Evolutionary conservation across 352 stramenopile genomes (phyloP).

Genomic region (Ophiocytium majus): DNA sequence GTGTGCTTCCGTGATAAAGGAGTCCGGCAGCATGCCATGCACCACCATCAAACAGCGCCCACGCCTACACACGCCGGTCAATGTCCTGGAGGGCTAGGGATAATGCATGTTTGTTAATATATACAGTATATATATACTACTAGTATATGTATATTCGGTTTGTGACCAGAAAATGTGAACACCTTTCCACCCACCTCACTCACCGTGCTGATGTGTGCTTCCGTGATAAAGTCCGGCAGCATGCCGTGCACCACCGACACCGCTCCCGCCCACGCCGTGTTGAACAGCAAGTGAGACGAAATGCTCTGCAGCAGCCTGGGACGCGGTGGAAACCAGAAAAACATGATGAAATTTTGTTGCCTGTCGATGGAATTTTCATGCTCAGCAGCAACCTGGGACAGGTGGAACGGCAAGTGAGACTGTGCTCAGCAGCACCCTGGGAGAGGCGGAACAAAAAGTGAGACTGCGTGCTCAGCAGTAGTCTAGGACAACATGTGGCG

Average conservation of each 20-base stretch:
- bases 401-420: too few species aligned
- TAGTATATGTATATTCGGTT: too few species aligned
- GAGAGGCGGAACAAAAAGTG: too few species aligned
- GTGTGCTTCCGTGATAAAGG: conserved; percentile 47
- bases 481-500: too few species aligned
- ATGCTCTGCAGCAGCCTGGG: conserved; percentile 46
- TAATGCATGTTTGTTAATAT: too few species aligned
- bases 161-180: too few species aligned
- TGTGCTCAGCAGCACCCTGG: too few species aligned
- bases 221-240: conserved; percentile 49
- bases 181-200: background rate
- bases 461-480: too few species aligned
- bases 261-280: conserved; percentile 42
- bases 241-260: conserved; percentile 45
- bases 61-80: too few species aligned
- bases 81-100: too few species aligned
- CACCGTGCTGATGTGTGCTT: conserved; percentile 37
- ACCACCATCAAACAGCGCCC: conserved; percentile 51
- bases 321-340: background rate
- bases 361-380: background rate
- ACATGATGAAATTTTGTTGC: background rate
- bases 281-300: conserved; percentile 47
- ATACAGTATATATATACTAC: too few species aligned
- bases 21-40: conserved; percentile 40
- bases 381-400: background rate